Conservation (phyloP, 2,329 filamentous ascomycete species). For the Colletotrichum nymphaeae region DNA sequence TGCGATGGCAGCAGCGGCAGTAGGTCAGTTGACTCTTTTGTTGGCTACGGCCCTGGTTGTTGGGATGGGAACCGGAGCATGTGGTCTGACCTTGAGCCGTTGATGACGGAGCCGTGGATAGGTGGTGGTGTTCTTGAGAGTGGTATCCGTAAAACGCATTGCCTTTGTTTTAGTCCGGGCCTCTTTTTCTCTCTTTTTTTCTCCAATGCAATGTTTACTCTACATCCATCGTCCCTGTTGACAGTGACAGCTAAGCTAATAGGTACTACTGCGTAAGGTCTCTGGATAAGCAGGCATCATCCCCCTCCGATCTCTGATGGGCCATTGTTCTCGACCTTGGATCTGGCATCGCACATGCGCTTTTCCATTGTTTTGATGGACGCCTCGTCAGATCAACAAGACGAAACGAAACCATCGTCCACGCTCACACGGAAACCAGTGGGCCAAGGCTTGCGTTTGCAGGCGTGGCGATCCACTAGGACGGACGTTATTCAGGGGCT, state of each 20-base stretch:
- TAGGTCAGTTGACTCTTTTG: constrained; percentile 32
- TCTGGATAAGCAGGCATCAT: not conserved
- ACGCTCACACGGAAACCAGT: constrained; percentile 26
- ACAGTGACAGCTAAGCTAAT: constrained; percentile 3
- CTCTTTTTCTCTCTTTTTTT: not conserved
- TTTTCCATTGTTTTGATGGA: constrained; percentile 31
- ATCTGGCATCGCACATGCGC: constrained; percentile 22
- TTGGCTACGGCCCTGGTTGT: constrained; percentile 31
- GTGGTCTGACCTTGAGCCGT: constrained; percentile 33
- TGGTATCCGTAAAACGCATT: not conserved
- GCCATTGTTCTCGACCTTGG: constrained; percentile 5
- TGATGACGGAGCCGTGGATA: constrained; percentile 23
- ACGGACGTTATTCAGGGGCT: constrained; percentile 34
- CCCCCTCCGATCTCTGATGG: not conserved
- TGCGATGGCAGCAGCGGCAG: constrained; percentile 4
- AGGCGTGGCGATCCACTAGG: constrained; percentile 31
- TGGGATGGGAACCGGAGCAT: constrained; percentile 35
- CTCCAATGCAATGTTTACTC: constrained; percentile 5
- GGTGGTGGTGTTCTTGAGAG: constrained; percentile 16
- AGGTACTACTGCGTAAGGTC: not conserved
- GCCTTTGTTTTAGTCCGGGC: not conserved
- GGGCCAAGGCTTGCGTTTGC: constrained; percentile 29
- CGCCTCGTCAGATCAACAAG: constrained; percentile 31
- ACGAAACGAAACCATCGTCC: constrained; percentile 35
- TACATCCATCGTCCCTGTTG: constrained; percentile 28